Evolutionary conservation across 2,329 filamentous ascomycete genomes (phyloP), one percentile per base, ranked within the genome.

Genomic region (Aspergillus flavus): DNA sequence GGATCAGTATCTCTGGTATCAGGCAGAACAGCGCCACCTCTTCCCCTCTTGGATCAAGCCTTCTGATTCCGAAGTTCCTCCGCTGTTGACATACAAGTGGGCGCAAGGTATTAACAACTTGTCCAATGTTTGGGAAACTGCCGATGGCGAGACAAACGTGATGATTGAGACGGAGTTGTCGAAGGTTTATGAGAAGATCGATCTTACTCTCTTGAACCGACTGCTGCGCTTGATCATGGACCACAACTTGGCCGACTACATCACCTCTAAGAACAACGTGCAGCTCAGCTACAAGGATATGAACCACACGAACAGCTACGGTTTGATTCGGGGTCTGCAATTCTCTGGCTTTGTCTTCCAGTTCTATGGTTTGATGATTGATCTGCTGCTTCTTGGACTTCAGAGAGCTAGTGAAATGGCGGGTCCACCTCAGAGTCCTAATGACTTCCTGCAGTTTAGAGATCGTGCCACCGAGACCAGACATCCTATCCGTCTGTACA

Each of bases 151-250:
- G 78, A 98, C 94, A 79, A 97, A 97, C 71, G 95, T 99, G 66
- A 93, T 99, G 90, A 94, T 99, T 58, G 95, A 99, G 82, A 99
- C 96, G 0, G 92, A 97, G 71, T 83, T 99, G 3, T 97, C 95
- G n/a, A 99, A 99, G 80, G 94, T 99, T 53, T 99, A 99, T 69
- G 95, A 99, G 82, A 99, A 99, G 86, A 97, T 99, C 66, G 95
- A 99, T 81, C 82, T 99, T 66, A 99, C 95, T 0, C 84, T 99
- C 62, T 87, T 99, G 70, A 99, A 99, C 81, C 92, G 94, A 63
- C 85, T 99, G 36, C 84, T 99, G 57, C 88, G 95, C 55, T 81
- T 99, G 69, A 97, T 99, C 77, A 99, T 99, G 96, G 96, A 99
- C 73, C 95, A 99, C 84, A 99, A 99, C 77, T 81, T 99, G 81